Evolutionary conservation across 257 asterid genomes (phyloP), one percentile per base, ranked within the genome.

Genomic region (Solanum acaule): DNA sequence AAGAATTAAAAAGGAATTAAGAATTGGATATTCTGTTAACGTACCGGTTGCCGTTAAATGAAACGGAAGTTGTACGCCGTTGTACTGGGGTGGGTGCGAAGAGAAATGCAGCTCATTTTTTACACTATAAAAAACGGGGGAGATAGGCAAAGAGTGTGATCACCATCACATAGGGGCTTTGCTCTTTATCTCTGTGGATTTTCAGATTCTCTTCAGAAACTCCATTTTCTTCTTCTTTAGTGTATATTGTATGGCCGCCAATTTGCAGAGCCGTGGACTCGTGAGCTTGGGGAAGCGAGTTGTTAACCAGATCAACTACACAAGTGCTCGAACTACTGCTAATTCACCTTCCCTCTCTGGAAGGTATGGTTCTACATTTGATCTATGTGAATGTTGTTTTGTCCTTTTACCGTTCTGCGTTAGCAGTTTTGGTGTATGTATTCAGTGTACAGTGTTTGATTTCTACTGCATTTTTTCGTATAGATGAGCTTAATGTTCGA

Each of bases 161-260:
- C 79, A 86, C 73, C 61, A 46, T 20, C 18, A 37, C 77, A 65
- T 2, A 12, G 76, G 38, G 56, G 29, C 18, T 37, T 85, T 38
- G 88, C 76, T 84, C 86, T 61, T 29, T 86, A 38, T 86, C 89
- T 20, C 86, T 72, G 63, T 89, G 85, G 14, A 86, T 25, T 59
- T 56, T 52, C 14, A 79, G 67, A 59, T 59, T n/a, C 22, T 29
- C 14, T 77, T 13, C 34, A 13, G 61, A 44, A 79, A 31, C 27
- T 38, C 8, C 79, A 68, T 11, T 52, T 59, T 63, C 65, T 59
- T 63, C 31, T 65, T 40, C 23, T 6, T 16, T 29, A 35, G 63
- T 14, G 22, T 83, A 0, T 86, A 33, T 93, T 93, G 92, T 90
- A 94, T 94, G 97, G 97, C 97, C 87, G 93, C 94, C 91, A 92